Conservation (phyloP, 441 rosid genomes). For the California macrophylla region DNA sequence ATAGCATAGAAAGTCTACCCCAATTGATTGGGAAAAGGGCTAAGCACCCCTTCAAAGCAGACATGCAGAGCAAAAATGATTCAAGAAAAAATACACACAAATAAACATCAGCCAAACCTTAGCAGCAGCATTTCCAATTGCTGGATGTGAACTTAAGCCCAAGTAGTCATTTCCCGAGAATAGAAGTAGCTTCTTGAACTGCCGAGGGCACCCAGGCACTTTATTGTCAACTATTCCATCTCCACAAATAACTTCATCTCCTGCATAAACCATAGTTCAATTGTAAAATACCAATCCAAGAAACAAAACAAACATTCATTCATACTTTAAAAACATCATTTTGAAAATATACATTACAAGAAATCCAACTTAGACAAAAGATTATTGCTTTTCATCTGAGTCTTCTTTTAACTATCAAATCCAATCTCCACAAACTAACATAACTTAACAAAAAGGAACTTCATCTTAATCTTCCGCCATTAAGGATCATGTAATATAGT, state of each 20-base stretch:
- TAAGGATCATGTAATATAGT: background rate
- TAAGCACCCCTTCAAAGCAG: background rate
- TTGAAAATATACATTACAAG: background rate
- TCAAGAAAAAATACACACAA: background rate
- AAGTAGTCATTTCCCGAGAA: conserved; percentile 94
- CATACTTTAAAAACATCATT: background rate
- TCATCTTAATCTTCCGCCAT: background rate
- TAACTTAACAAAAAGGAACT: background rate
- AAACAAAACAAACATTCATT: background rate
- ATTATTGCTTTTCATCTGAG: background rate
- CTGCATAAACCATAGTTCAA: conserved; percentile 25
- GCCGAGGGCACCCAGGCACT: conserved; percentile 10
- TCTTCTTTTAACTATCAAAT: background rate
- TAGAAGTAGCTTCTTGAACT: conserved; percentile 55
- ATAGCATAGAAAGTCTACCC: no score
- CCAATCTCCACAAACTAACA: background rate
- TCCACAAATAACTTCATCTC: conserved; percentile 51
- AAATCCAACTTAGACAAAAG: background rate
- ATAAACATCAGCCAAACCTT: conserved; percentile 34
- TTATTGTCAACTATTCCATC: conserved; percentile 26
- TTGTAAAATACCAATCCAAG: background rate
- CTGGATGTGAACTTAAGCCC: conserved; percentile 89
- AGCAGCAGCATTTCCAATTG: conserved; percentile 61
- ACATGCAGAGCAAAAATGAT: conserved; percentile 5
- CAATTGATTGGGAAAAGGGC: no score